phyloP scores from a whole-genome alignment of 176 grass and related monocot species.

The Hyparrhenia diplandra region DNA sequence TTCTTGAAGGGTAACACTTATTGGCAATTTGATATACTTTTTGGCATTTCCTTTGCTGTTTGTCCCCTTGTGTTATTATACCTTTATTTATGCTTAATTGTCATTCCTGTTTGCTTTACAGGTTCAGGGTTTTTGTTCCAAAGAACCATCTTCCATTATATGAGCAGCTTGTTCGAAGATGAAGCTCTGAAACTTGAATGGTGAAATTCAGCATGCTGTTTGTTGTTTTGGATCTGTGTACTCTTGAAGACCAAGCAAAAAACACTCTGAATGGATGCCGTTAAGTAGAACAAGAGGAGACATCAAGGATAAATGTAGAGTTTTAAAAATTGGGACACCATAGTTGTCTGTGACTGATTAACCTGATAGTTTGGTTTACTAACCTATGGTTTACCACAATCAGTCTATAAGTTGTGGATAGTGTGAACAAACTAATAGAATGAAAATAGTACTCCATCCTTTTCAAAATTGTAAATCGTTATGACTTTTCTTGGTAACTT shows the following conservation, averaged over 20 bases:
- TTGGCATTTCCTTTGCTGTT: not conserved
- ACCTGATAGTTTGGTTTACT: not conserved
- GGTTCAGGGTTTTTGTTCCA: conserved; percentile 93
- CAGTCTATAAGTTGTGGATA: no score
- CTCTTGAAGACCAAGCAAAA: not conserved
- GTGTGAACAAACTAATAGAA: not conserved
- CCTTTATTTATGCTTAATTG: conserved; percentile 37
- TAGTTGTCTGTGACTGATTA: not conserved
- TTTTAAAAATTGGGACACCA: not conserved
- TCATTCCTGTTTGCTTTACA: conserved; percentile 33
- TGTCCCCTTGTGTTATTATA: conserved; percentile 5
- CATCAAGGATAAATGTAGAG: not conserved
- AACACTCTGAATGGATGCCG: not conserved
- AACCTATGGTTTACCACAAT: not conserved
- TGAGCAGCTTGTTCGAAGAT: conserved; percentile 59
- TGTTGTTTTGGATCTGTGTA: not conserved
- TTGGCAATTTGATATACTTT: not conserved
- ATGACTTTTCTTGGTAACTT: no score
- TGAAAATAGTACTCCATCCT: not conserved
- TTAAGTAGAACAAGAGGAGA: not conserved
- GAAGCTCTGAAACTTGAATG: not conserved
- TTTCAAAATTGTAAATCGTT: no score
- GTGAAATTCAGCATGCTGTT: not conserved
- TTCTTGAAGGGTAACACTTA: conserved; percentile 74
- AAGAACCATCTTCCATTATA: conserved; percentile 71